Evolutionary conservation across 257 asterid genomes (phyloP), one percentile per base, ranked within the genome.

Genomic region (Eustoma russellianum): DNA sequence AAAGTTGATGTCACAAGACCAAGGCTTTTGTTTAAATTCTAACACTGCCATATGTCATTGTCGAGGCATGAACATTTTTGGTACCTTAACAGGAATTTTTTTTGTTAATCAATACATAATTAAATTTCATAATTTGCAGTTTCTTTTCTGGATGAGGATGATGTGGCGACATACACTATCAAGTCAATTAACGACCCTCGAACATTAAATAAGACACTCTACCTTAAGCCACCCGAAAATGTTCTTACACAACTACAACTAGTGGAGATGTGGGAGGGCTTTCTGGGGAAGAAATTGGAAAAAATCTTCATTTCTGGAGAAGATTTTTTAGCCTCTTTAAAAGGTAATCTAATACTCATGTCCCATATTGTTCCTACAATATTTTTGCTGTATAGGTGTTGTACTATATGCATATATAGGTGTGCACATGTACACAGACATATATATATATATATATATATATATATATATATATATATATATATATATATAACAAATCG

Each of bases 171-270:
- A 2, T 85, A 85, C 75, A 50, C 89, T 3, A 60, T 85, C 2
- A 79, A 77, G 73, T 45, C 79, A 49, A 49, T 82, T 3, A 93
- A 77, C 49, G 93, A 82, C 54, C 85, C 89, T 24, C 82, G 87
- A 15, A 63, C 93, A 15, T 46, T 70, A 63, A 82, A 85, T 78
- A 85, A 79, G 83, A 79, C 93, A 0, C 24, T 85, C 7, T 79
- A 79, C 72, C 62, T 85, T 14, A 54, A 84, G 6, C 81, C 93
- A 6, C 77, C 70, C 1, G 79, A 76, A 50, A 85, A 85, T 68
- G 67, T 85, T 40, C 66, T 83, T n/a, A 57, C 69, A 13, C 90
- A 85, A 43, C 48, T 58, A 41, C 77, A 86, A 50, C 50, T 86
- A 35, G 79, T 80, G 40, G 76, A 48, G 4, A 69, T 35, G 46